Conservation (phyloP, 352 stramenopile species). For the Phytophthora lateralis region DNA sequence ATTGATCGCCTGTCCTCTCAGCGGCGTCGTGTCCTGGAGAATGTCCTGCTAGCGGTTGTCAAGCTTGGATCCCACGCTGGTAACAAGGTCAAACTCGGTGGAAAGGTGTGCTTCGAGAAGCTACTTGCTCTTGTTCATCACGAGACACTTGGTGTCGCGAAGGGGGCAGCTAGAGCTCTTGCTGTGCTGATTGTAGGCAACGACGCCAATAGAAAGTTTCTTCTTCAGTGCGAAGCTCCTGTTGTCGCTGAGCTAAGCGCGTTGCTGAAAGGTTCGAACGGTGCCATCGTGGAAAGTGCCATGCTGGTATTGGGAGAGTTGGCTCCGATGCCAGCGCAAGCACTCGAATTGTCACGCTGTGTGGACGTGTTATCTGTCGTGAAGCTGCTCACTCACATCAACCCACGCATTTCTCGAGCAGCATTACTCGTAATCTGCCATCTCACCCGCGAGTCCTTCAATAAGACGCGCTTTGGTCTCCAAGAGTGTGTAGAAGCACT, state of each 20-base stretch:
- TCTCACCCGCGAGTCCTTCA: slow-evolving; percentile 80
- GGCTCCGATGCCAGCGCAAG: slow-evolving; percentile 62
- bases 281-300: slow-evolving; percentile 70
- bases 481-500: slow-evolving; percentile 61
- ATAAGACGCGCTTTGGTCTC: slow-evolving; percentile 75
- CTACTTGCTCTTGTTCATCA: slow-evolving; percentile 68
- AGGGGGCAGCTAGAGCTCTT: slow-evolving; percentile 61
- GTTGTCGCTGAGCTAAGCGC: slow-evolving; percentile 64
- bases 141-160: slow-evolving; percentile 65
- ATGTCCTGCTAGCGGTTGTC: slow-evolving; percentile 64
- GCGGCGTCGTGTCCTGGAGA: slow-evolving; percentile 68
- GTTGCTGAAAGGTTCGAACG: slow-evolving; percentile 65
- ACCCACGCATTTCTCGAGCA: slow-evolving; percentile 59
- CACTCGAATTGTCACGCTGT: slow-evolving; percentile 71
- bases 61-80: slow-evolving; percentile 74
- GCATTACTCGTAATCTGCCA: slow-evolving; percentile 59
- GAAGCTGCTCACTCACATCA: slow-evolving; percentile 64
- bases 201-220: slow-evolving; percentile 70
- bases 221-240: slow-evolving; percentile 61
- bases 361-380: slow-evolving; percentile 70
- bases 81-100: slow-evolving; percentile 82
- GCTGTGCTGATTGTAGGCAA: slow-evolving; percentile 71
- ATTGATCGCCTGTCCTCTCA: slow-evolving; percentile 75
- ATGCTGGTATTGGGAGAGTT: slow-evolving; percentile 78
- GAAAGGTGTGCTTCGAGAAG: slow-evolving; percentile 77